phyloP scores from a whole-genome alignment of 2,329 filamentous ascomycete genomes.

The Venturia nashicola region DNA sequence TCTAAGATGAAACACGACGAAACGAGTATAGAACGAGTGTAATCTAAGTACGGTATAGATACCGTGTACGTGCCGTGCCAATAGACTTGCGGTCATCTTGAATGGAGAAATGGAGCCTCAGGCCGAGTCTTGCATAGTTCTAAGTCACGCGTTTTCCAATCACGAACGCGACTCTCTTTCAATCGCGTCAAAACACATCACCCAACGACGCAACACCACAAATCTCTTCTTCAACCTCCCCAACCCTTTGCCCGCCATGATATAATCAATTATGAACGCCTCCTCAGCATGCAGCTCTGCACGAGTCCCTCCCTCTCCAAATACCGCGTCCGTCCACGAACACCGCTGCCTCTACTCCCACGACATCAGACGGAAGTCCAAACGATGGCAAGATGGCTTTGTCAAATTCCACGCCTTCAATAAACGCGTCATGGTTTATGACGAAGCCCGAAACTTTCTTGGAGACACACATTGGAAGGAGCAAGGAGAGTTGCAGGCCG shows the following conservation, averaged over 20 bases:
- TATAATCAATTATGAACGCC: not conserved
- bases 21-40: too few species aligned
- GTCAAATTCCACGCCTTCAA: slow-evolving; percentile 87
- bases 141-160: too few species aligned
- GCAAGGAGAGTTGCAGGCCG: slow-evolving; percentile 49
- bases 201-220: not conserved
- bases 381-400: slow-evolving; percentile 86
- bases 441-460: slow-evolving; percentile 65
- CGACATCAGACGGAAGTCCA: slow-evolving; percentile 75
- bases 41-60: too few species aligned
- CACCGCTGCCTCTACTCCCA: slow-evolving; percentile 79
- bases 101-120: too few species aligned
- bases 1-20: too few species aligned
- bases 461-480: slow-evolving; percentile 76
- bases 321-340: slow-evolving; percentile 63
- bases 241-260: not conserved
- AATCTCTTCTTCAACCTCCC: not conserved
- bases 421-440: slow-evolving; percentile 80
- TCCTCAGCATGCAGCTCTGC: not conserved
- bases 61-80: too few species aligned
- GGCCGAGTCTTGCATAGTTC: too few species aligned
- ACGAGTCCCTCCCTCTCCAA: not conserved
- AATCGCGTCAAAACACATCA: not conserved
- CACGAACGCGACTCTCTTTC: too few species aligned
- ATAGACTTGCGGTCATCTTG: too few species aligned